Evolutionary conservation across 2,329 filamentous ascomycete species (phyloP).

Genomic region (Penicillium sp.): DNA sequence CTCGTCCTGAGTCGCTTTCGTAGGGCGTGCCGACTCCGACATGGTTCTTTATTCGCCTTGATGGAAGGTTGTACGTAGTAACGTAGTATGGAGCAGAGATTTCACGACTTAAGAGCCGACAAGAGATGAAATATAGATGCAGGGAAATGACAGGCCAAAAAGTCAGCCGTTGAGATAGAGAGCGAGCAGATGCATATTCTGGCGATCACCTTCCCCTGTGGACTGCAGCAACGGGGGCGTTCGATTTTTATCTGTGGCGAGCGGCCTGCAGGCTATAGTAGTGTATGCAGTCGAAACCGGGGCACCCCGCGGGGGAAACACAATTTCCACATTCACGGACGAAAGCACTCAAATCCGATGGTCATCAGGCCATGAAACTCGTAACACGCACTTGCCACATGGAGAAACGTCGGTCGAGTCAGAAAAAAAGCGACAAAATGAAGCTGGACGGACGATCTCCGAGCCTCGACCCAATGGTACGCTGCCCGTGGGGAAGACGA

Average conservation of each 20-base stretch:
- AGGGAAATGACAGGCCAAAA: background rate
- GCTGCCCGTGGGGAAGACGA: background rate
- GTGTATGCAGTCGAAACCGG: constrained; percentile 2
- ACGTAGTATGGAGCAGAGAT: background rate
- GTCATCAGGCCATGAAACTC: background rate
- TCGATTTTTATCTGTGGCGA: constrained; percentile 2
- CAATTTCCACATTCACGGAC: constrained; percentile 3
- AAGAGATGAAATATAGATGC: background rate
- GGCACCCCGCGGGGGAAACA: constrained; percentile 16
- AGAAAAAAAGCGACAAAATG: background rate
- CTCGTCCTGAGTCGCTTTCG: constrained; percentile 29
- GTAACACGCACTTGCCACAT: background rate
- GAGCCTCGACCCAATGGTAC: constrained; percentile 24
- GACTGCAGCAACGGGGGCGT: background rate
- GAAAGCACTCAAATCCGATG: constrained; percentile 9
- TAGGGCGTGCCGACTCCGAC: background rate
- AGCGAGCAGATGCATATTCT: constrained; percentile 6
- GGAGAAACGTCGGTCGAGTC: constrained; percentile 1
- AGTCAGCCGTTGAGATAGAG: constrained; percentile 3
- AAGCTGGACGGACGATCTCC: constrained; percentile 26
- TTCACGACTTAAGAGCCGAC: background rate
- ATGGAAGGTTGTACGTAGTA: background rate
- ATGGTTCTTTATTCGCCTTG: constrained; percentile 15
- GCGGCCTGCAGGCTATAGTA: background rate
- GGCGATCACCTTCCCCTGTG: background rate